Evolutionary conservation across 225 moss, liverwort and hornwort genomes (phyloP).

Genomic region (Lunularia cruciata): DNA sequence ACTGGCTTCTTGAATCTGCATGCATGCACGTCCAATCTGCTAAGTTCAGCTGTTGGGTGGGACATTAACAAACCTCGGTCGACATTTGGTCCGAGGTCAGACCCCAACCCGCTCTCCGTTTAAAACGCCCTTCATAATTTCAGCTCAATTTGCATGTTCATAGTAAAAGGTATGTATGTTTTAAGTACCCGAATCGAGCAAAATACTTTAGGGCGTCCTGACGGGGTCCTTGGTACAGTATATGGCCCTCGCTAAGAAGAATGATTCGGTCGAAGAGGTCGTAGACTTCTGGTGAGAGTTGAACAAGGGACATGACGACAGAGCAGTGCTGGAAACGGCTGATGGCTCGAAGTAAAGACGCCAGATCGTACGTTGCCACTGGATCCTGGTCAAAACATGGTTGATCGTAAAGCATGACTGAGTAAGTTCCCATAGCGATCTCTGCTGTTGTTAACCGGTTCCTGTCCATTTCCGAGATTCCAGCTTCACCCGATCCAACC

Average conservation of each 20-base stretch:
- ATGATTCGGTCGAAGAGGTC: slow-evolving; percentile 38
- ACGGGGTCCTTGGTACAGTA: slow-evolving; percentile 42
- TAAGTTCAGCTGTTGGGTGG: too few species aligned
- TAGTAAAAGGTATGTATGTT: too few species aligned
- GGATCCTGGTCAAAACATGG: slow-evolving; percentile 32
- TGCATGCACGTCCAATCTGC: too few species aligned
- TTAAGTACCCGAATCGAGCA: slow-evolving; percentile 26
- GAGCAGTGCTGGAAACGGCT: slow-evolving; percentile 35
- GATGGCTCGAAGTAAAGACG: slow-evolving; percentile 31
- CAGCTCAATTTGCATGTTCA: too few species aligned
- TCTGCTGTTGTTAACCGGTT: slow-evolving; percentile 34
- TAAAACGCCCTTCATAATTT: too few species aligned
- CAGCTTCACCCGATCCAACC: slow-evolving; percentile 18
- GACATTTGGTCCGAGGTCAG: too few species aligned
- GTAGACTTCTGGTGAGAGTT: slow-evolving; percentile 35
- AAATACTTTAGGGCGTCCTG: slow-evolving; percentile 35
- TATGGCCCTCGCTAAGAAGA: slow-evolving; percentile 31
- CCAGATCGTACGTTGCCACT: slow-evolving; percentile 30
- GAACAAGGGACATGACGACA: slow-evolving; percentile 32
- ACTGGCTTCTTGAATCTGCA: slow-evolving; percentile 34
- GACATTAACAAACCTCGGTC: too few species aligned
- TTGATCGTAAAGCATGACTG: slow-evolving; percentile 36
- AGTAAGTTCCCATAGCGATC: slow-evolving; percentile 38
- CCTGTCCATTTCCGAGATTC: slow-evolving; percentile 30
- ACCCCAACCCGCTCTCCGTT: too few species aligned